phyloP scores from a whole-genome alignment of 2,329 filamentous ascomycete genomes.

The Kalmusia sp. region DNA sequence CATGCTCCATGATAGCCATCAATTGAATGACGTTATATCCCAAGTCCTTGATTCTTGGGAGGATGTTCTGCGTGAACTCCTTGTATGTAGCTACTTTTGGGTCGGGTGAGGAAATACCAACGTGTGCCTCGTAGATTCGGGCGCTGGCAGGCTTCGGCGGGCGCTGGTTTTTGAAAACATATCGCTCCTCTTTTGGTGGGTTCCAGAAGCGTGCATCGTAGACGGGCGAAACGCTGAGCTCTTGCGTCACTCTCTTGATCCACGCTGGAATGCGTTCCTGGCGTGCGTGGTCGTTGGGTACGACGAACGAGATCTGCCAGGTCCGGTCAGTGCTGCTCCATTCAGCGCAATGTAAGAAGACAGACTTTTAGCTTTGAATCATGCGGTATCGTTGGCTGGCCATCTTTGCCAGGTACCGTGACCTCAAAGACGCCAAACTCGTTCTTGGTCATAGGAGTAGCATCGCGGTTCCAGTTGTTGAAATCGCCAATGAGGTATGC shows the following conservation, averaged over 20 bases:
- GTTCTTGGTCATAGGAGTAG: constrained; percentile 88
- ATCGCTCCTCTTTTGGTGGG: constrained; percentile 76
- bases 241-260: constrained; percentile 97
- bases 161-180: constrained; percentile 81
- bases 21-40: constrained; percentile 98
- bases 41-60: constrained; percentile 86
- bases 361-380: constrained; percentile 94
- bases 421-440: constrained; percentile 88
- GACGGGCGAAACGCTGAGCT: constrained; percentile 84
- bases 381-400: constrained; percentile 82
- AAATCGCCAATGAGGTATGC: constrained; percentile 94
- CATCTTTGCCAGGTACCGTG: constrained; percentile 73
- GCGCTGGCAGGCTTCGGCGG: constrained; percentile 84
- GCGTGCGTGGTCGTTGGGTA: constrained; percentile 75
- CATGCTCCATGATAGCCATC: constrained; percentile 99
- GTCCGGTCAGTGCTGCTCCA: constrained; percentile 11
- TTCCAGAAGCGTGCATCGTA: constrained; percentile 99
- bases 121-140: constrained; percentile 98
- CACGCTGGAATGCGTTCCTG: constrained; percentile 91
- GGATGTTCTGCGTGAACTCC: constrained; percentile 91
- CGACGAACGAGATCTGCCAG: constrained; percentile 78
- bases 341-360: background rate
- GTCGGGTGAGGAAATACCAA: constrained; percentile 94
- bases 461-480: constrained; percentile 86
- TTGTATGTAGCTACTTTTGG: constrained; percentile 91